These are phyloP conservation scores for Calocera cornea DNA, from an alignment of 768 basidiomycete species.

Conservation along the genomic window DNA sequence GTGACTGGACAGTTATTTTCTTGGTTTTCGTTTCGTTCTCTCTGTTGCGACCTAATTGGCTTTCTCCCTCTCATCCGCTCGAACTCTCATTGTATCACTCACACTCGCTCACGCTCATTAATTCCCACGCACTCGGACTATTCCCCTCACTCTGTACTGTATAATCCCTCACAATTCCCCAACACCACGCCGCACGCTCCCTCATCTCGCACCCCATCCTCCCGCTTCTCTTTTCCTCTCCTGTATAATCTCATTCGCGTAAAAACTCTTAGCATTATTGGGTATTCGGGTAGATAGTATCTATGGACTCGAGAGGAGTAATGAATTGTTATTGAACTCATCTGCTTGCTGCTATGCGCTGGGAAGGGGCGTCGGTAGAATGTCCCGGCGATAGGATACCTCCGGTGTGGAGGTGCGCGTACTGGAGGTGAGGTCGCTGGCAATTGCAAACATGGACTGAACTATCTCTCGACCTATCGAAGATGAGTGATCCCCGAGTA, in stretches of 20 bases:
- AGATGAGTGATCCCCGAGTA: not conserved
- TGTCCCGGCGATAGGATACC: too few relatives aligned
- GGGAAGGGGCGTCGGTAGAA: too few relatives aligned
- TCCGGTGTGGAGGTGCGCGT: too few relatives aligned
- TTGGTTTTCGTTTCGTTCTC: not conserved
- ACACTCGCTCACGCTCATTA: not conserved
- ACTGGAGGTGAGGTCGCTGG: not conserved
- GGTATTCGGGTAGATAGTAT: not conserved
- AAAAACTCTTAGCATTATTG: not conserved
- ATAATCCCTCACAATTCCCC: not conserved
- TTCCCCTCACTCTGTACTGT: not conserved
- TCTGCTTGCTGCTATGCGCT: not conserved
- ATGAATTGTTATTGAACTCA: not conserved
- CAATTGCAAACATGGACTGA: not conserved
- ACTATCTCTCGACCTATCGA: not conserved
- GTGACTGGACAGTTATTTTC: not conserved
- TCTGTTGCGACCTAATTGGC: not conserved
- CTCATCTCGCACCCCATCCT: not conserved
- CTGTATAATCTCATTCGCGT: not conserved
- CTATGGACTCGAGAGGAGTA: not conserved
- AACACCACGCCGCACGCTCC: not conserved
- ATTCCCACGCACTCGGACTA: not conserved
- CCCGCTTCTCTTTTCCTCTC: not conserved
- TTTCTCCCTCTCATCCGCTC: not conserved
- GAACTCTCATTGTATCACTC: not conserved